These are phyloP conservation scores for Carex parvula DNA, from an alignment of 176 grass and related monocot species.

Conservation along the genomic window DNA sequence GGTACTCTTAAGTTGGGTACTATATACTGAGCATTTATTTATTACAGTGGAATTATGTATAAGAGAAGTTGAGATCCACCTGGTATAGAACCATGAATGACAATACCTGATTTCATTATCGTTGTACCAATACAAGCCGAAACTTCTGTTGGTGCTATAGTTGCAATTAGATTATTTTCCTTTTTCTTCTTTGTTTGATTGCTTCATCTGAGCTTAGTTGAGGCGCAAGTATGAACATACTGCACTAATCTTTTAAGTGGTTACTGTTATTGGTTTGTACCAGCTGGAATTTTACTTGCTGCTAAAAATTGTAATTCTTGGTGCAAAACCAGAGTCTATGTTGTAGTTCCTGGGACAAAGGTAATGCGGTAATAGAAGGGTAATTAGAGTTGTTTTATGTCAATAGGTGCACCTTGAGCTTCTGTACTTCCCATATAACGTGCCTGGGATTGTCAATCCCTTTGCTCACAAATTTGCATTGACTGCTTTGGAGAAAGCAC, in stretches of 20 bases:
- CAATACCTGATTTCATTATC: neutral
- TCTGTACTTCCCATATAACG: constrained; percentile 71
- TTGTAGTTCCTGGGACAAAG: neutral
- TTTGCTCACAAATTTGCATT: constrained; percentile 65
- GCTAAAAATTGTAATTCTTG: too few relatives aligned
- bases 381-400: neutral
- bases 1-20: neutral
- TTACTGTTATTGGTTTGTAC: neutral
- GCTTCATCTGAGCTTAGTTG: neutral
- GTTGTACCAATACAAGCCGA: neutral
- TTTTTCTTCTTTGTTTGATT: constrained; percentile 8
- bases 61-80: neutral
- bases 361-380: neutral
- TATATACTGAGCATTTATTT: neutral
- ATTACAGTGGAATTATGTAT: neutral
- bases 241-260: neutral
- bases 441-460: constrained; percentile 67
- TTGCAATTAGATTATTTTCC: neutral
- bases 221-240: neutral
- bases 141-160: neutral
- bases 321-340: neutral
- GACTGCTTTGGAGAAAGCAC: constrained; percentile 89
- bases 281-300: neutral
- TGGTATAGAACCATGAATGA: neutral
- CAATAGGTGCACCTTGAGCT: constrained; percentile 91